phyloP scores from a whole-genome alignment of 371 early-diverging fungal genomes.

The Mucor circinelloides region DNA sequence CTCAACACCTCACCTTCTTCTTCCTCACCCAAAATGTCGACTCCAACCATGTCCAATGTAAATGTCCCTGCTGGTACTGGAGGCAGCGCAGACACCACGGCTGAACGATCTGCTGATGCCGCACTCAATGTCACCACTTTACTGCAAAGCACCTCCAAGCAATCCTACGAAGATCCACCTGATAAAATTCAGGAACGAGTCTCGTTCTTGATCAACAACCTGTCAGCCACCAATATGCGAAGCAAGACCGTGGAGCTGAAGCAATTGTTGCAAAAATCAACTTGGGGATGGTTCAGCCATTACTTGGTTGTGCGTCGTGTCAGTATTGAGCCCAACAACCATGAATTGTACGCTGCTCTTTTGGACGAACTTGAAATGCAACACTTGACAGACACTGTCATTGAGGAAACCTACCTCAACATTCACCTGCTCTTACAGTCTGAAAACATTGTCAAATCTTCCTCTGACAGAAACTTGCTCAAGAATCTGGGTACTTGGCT shows the following conservation, averaged over 20 bases:
- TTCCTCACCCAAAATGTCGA: slow-evolving; percentile 8
- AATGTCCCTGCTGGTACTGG: slow-evolving; percentile 24
- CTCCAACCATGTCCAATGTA: slow-evolving; percentile 22
- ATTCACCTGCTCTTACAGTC: slow-evolving; percentile 85
- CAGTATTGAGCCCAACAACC: slow-evolving; percentile 94
- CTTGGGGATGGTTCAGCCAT: slow-evolving; percentile 88
- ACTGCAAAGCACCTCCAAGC: slow-evolving; percentile 15
- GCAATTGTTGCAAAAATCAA: slow-evolving; percentile 66
- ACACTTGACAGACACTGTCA: slow-evolving; percentile 64
- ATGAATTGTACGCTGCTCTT: slow-evolving; percentile 80
- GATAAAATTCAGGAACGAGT: slow-evolving; percentile 88
- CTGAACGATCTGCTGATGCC: slow-evolving; percentile 10
- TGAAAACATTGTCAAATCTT: slow-evolving; percentile 82
- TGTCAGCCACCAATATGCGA: slow-evolving; percentile 82
- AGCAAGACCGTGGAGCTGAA: slow-evolving; percentile 81
- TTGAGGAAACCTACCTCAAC: slow-evolving; percentile 87
- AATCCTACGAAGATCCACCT: slow-evolving; percentile 57
- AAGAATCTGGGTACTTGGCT: slow-evolving; percentile 98
- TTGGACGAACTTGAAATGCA: slow-evolving; percentile 69
- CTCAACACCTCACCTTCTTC: neutral
- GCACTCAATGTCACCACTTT: slow-evolving; percentile 27
- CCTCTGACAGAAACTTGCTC: slow-evolving; percentile 83
- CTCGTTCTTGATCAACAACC: slow-evolving; percentile 94
- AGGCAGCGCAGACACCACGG: slow-evolving; percentile 44
- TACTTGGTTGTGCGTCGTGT: slow-evolving; percentile 92